phyloP scores from a whole-genome alignment of 2,329 filamentous ascomycete species.

The Hypoxylon sp. region DNA sequence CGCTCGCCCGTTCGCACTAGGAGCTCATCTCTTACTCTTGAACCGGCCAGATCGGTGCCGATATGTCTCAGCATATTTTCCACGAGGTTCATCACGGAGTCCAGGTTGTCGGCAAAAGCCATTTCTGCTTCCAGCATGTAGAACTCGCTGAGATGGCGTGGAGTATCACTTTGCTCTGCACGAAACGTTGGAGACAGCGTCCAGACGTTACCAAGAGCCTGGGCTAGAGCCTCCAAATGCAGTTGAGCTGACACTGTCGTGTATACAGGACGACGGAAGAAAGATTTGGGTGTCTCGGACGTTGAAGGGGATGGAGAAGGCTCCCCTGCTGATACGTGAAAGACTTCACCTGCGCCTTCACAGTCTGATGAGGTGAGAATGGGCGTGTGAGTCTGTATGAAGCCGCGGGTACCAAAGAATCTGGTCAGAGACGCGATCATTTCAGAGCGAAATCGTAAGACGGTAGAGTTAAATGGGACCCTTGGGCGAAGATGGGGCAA shows the following conservation, averaged over 20 bases:
- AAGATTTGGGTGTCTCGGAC: constrained; percentile 62
- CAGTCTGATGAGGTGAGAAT: constrained; percentile 97
- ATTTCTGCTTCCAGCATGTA: constrained; percentile 98
- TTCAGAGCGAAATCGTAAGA: constrained; percentile 86
- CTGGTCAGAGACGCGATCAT: constrained; percentile 77
- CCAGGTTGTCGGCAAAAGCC: constrained; percentile 78
- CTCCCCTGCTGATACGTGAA: constrained; percentile 70
- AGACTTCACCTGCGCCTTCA: constrained; percentile 95
- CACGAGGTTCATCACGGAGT: constrained; percentile 80
- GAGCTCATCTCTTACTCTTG: constrained; percentile 62
- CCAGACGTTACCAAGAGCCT: constrained; percentile 92
- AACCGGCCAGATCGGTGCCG: constrained; percentile 55
- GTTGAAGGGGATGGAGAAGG: constrained; percentile 49
- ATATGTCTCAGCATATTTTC: constrained; percentile 79
- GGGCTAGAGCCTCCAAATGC: constrained; percentile 91
- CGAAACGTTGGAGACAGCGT: constrained; percentile 93
- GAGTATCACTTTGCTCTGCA: constrained; percentile 92
- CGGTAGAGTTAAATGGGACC: constrained; percentile 81
- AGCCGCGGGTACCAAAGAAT: constrained; percentile 79
- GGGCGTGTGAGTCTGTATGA: constrained; percentile 89
- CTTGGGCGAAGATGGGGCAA: constrained; percentile 89
- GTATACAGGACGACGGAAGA: constrained; percentile 91
- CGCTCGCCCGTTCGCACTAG: constrained; percentile 56
- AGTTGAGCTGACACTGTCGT: constrained; percentile 95
- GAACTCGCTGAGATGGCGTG: constrained; percentile 94